Conservation (phyloP, 2,329 filamentous ascomycete genomes). For the Lachnellula hyalina region DNA sequence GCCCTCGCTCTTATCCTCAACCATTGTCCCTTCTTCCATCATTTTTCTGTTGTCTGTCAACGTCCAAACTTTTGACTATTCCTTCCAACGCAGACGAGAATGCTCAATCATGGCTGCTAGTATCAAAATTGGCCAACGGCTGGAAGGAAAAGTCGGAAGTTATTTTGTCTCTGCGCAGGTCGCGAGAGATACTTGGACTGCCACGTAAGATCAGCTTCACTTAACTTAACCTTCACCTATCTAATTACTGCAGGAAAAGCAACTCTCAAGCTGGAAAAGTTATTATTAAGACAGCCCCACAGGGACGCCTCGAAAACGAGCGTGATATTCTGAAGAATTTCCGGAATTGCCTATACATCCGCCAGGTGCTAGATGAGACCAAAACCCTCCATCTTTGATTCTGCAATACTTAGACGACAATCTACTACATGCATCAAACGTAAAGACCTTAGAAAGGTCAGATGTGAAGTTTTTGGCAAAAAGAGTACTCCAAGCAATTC, state of each 20-base stretch:
- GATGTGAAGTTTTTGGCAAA: constrained; percentile 22
- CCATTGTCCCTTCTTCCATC: constrained; percentile 8
- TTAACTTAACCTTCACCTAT: constrained; percentile 14
- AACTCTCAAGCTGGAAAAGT: constrained; percentile 20
- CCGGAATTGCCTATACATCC: constrained; percentile 14
- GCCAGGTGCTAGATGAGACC: constrained; percentile 23
- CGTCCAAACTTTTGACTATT: constrained; percentile 11
- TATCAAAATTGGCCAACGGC: constrained; percentile 19
- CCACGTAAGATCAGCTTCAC: constrained; percentile 20
- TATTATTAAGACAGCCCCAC: constrained; percentile 21
- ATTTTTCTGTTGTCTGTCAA: too few species aligned
- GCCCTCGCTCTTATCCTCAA: too few species aligned
- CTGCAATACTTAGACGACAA: constrained; percentile 20
- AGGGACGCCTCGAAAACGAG: constrained; percentile 22
- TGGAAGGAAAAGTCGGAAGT: constrained; percentile 22
- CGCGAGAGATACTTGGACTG: constrained; percentile 20
- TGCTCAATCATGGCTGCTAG: constrained; percentile 17
- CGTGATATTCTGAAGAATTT: constrained; percentile 22
- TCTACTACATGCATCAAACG: constrained; percentile 18
- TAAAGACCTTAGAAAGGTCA: constrained; percentile 14
- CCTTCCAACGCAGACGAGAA: constrained; percentile 12
- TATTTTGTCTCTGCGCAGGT: constrained; percentile 20
- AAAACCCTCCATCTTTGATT: constrained; percentile 22
- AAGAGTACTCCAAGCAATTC: constrained; percentile 21
- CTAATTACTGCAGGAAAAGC: constrained; percentile 19